Conservation (phyloP, 768 basidiomycete species). For the Chalciporus pseudorubinellus region DNA sequence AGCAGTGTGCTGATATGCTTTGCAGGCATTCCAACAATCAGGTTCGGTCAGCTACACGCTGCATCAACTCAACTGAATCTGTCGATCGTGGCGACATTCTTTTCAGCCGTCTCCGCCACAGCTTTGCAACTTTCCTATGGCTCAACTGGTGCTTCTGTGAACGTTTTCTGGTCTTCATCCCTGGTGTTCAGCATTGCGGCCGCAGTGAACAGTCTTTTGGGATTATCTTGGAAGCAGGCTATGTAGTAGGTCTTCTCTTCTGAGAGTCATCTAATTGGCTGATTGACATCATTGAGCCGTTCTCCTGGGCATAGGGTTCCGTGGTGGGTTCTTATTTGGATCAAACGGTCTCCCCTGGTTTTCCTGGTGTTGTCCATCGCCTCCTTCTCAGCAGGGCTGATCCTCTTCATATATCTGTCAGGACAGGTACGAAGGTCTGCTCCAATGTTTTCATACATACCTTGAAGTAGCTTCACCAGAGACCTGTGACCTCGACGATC, state of each 20-base stretch:
- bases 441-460: slow-evolving; percentile 21
- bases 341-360: slow-evolving; percentile 78
- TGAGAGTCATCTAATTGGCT: slow-evolving; percentile 5
- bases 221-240: slow-evolving; percentile 55
- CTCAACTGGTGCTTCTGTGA: slow-evolving; percentile 40
- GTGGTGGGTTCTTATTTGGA: slow-evolving; percentile 74
- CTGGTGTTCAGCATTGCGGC: slow-evolving; percentile 54
- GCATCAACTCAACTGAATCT: slow-evolving; percentile 48
- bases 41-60: slow-evolving; percentile 52
- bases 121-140: slow-evolving; percentile 48
- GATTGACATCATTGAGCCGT: slow-evolving; percentile 37
- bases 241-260: slow-evolving; percentile 45
- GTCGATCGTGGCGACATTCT: slow-evolving; percentile 55
- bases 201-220: slow-evolving; percentile 51
- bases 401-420: slow-evolving; percentile 75
- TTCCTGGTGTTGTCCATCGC: slow-evolving; percentile 83
- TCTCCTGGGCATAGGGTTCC: slow-evolving; percentile 55
- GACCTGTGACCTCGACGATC: slow-evolving; percentile 58
- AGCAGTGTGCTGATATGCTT: slow-evolving; percentile 29
- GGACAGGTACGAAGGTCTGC: slow-evolving; percentile 47
- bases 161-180: slow-evolving; percentile 55
- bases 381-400: slow-evolving; percentile 76
- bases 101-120: slow-evolving; percentile 51
- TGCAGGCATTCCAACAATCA: slow-evolving; percentile 52
- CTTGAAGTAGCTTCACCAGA: slow-evolving; percentile 37